phyloP scores from a whole-genome alignment of 768 basidiomycete genomes.

The Tulasnella sp. region DNA sequence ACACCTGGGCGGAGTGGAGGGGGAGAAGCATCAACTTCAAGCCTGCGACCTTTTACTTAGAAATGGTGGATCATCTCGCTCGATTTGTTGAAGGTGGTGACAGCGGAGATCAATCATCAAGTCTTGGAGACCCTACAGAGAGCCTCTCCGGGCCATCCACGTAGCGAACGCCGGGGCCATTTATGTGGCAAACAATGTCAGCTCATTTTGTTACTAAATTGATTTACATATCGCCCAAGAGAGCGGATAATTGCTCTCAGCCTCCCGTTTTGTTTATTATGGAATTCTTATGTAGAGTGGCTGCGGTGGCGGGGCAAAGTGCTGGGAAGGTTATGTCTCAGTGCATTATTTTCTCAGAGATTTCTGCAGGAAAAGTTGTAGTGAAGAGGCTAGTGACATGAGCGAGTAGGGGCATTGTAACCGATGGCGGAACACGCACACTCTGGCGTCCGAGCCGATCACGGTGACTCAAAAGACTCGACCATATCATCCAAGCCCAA shows the following conservation, averaged over 20 bases:
- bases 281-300: too few relatives aligned
- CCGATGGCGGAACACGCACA: too few relatives aligned
- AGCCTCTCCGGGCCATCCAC: neutral
- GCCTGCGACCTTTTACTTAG: slow-evolving; percentile 86
- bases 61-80: slow-evolving; percentile 73
- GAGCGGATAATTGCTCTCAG: neutral
- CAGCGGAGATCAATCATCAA: neutral
- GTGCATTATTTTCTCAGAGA: too few relatives aligned
- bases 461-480: too few relatives aligned
- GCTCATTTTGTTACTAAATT: neutral
- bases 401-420: too few relatives aligned
- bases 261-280: too few relatives aligned
- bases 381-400: too few relatives aligned
- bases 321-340: too few relatives aligned
- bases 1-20: slow-evolving; percentile 83
- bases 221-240: neutral
- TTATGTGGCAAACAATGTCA: neutral
- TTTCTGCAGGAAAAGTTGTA: too few relatives aligned
- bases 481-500: too few relatives aligned
- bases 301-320: too few relatives aligned
- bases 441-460: too few relatives aligned
- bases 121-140: neutral
- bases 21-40: slow-evolving; percentile 89
- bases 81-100: slow-evolving; percentile 56
- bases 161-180: neutral